Evolutionary conservation across 2,329 filamentous ascomycete genomes (phyloP).

Genomic region (Fusarium guadeloupense): DNA sequence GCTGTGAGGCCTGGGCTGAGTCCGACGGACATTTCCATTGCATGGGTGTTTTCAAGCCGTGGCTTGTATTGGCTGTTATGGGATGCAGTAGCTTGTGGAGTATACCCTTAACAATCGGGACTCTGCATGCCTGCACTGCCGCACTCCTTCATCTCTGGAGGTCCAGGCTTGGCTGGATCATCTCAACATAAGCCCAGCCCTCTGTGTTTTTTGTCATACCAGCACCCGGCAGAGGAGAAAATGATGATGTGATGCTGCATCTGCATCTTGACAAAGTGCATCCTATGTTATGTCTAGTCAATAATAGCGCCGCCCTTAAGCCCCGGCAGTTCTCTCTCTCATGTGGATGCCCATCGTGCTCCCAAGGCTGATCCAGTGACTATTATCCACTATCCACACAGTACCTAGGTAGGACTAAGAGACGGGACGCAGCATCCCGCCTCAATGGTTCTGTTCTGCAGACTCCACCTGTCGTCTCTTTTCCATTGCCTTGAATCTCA

Average conservation of each 20-base stretch:
- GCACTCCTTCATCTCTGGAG: slow-evolving; percentile 8
- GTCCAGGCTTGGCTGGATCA: too few species aligned
- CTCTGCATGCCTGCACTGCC: slow-evolving; percentile 25
- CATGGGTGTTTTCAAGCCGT: background rate
- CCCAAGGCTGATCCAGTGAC: slow-evolving; percentile 31
- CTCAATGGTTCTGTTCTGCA: slow-evolving; percentile 13
- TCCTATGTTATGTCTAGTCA: background rate
- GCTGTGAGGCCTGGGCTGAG: slow-evolving; percentile 33
- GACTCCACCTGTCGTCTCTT: slow-evolving; percentile 12
- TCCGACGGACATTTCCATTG: slow-evolving; percentile 14
- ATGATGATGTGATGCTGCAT: slow-evolving; percentile 1
- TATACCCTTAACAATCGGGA: slow-evolving; percentile 14
- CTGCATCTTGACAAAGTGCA: background rate
- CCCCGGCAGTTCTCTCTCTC: slow-evolving; percentile 30
- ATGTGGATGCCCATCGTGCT: background rate
- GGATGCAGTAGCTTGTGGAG: background rate
- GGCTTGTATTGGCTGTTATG: slow-evolving; percentile 18
- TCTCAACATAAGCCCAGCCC: slow-evolving; percentile 11
- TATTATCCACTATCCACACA: slow-evolving; percentile 9
- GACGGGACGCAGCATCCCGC: slow-evolving; percentile 28
- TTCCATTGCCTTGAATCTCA: background rate
- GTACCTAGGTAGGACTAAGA: slow-evolving; percentile 7
- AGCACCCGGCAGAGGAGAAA: background rate
- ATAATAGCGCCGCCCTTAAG: background rate
- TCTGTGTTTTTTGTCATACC: slow-evolving; percentile 13